phyloP scores from a whole-genome alignment of 2,329 filamentous ascomycete species.

The Alternaria dauci region DNA sequence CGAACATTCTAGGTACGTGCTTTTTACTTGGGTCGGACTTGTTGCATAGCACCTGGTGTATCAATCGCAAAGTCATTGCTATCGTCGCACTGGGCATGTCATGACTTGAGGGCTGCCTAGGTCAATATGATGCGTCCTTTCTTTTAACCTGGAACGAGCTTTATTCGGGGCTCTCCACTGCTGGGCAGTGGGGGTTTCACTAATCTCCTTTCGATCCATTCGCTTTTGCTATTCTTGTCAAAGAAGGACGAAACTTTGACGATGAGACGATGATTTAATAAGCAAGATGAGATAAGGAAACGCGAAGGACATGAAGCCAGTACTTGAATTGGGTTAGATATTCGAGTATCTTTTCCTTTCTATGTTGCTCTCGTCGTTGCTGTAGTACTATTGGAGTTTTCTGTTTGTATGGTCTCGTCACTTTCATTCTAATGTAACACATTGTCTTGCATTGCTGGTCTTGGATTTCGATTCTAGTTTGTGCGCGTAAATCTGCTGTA shows the following conservation, averaged over 20 bases:
- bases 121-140: constrained; percentile 1
- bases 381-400: constrained; percentile 1
- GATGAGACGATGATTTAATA: constrained; percentile 10
- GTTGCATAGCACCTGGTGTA: constrained; percentile 14
- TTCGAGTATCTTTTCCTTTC: constrained; percentile 9
- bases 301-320: not conserved
- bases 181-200: constrained; percentile 5
- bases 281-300: constrained; percentile 6
- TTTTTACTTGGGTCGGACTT: constrained; percentile 1
- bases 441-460: not conserved
- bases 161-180: constrained; percentile 1
- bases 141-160: not conserved
- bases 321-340: constrained; percentile 5
- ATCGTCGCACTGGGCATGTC: not conserved
- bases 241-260: constrained; percentile 1
- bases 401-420: not conserved
- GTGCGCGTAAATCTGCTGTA: not conserved
- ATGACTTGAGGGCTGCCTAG: not conserved
- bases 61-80: not conserved
- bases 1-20: constrained; percentile 33
- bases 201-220: not conserved
- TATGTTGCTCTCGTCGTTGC: constrained; percentile 9
- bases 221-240: not conserved
- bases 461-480: not conserved
- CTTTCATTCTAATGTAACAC: constrained; percentile 21